Conservation (phyloP, 78 protist species). For the Trichosphaerium sp. region DNA sequence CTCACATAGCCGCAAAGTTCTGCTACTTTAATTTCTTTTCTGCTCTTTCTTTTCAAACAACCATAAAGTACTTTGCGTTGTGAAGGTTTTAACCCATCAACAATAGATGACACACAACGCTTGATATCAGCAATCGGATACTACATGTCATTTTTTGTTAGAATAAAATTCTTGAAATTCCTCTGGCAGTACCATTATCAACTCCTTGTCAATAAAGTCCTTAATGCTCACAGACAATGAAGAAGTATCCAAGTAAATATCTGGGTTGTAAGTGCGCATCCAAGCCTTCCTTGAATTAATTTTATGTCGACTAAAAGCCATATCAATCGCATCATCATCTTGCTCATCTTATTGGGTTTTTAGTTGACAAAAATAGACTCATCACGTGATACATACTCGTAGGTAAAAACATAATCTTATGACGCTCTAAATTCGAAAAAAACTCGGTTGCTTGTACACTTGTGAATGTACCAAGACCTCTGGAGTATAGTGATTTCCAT, state of each 20-base stretch:
- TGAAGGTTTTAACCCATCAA: conserved; percentile 96
- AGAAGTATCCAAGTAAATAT: conserved; percentile 34
- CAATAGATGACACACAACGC: conserved; percentile 91
- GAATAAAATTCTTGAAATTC: too few relatives aligned
- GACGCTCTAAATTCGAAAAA: conserved; percentile 67
- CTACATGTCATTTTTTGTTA: too few relatives aligned
- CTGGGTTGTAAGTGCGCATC: conserved; percentile 50
- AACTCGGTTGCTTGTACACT: conserved; percentile 88
- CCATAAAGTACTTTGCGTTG: conserved; percentile 92
- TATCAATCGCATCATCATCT: conserved; percentile 22
- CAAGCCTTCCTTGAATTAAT: conserved; percentile 90
- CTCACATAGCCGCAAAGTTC: conserved; percentile 94
- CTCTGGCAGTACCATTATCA: too few relatives aligned
- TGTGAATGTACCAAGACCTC: conserved; percentile 95
- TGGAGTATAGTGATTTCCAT: too few relatives aligned
- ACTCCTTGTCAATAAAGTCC: conserved; percentile 89
- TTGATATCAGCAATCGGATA: conserved; percentile 84
- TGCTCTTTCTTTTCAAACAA: conserved; percentile 93
- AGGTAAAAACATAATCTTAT: conserved; percentile 52
- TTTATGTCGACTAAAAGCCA: conserved; percentile 70
- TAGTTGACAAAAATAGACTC: conserved; percentile 12
- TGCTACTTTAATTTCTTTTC: conserved; percentile 91
- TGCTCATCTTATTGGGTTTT: conserved; percentile 4
- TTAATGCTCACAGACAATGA: neutral
- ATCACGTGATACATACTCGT: conserved; percentile 38